These are phyloP conservation scores for Raffaelea deltoideospora DNA, from an alignment of 2,329 filamentous ascomycete species.

Conservation along the genomic window DNA sequence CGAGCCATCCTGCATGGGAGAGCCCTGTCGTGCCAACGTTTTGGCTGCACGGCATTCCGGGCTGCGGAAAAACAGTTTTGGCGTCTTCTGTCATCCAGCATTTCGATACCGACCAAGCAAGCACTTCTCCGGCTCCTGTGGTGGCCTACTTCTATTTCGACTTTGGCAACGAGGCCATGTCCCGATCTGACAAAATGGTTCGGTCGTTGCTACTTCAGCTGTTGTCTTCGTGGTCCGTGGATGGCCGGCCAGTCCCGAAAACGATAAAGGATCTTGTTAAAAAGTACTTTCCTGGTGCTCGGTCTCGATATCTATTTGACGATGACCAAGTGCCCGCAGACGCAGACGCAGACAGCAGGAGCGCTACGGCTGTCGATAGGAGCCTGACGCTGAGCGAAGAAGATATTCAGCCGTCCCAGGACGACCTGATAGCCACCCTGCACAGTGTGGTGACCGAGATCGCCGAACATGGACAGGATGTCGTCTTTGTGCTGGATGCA, in stretches of 20 bases:
- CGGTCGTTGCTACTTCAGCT: background rate
- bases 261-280: background rate
- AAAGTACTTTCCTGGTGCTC: too few relatives aligned
- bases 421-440: background rate
- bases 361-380: too few relatives aligned
- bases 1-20: too few relatives aligned
- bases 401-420: background rate
- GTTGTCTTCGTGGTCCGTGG: too few relatives aligned
- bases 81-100: background rate
- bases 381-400: too few relatives aligned
- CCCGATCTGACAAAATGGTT: background rate
- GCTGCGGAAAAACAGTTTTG: background rate
- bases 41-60: background rate
- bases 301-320: too few relatives aligned
- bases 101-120: too few relatives aligned
- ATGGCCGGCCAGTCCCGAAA: background rate
- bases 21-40: background rate
- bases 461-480: background rate
- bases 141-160: constrained; percentile 1
- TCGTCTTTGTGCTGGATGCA: background rate
- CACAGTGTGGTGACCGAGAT: background rate
- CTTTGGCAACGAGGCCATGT: background rate
- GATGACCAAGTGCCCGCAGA: too few relatives aligned
- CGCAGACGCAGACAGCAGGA: too few relatives aligned
- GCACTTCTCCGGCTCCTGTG: background rate